A percentile compares a stretch with the other conserved stretches of the same genome.
phyloP scores from a whole-genome alignment of 1,284 basidiomycete species.

The Irpex sp. region DNA sequence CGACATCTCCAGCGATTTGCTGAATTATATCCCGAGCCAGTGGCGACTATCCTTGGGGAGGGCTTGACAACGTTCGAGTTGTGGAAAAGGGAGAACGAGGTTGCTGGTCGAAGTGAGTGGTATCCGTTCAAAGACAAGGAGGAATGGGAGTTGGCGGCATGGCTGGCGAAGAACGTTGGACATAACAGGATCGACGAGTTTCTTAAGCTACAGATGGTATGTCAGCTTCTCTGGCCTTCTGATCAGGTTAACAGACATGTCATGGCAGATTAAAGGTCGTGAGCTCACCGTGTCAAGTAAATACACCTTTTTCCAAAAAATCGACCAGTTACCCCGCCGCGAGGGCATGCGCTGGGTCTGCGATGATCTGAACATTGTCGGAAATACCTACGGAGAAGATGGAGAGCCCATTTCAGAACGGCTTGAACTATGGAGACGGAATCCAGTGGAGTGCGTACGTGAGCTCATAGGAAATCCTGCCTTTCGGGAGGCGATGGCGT shows the following conservation, averaged over 20 bases:
- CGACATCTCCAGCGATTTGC: not conserved
- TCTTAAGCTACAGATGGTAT: conserved; percentile 27
- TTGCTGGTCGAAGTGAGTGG: not conserved
- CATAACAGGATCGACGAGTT: conserved; percentile 28
- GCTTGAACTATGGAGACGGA: conserved; percentile 36
- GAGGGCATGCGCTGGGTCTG: conserved; percentile 8
- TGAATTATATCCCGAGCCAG: not conserved
- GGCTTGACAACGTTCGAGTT: conserved; percentile 2
- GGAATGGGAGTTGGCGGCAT: conserved; percentile 32
- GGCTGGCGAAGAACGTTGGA: conserved; percentile 26
- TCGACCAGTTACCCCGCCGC: conserved; percentile 30
- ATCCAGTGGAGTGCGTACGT: conserved; percentile 35
- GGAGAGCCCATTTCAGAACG: conserved; percentile 18
- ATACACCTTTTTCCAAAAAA: conserved; percentile 20
- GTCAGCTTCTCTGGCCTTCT: too few relatives aligned
- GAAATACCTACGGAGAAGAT: conserved; percentile 24
- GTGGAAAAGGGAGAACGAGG: conserved; percentile 10
- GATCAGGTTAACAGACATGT: too few relatives aligned
- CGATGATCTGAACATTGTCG: conserved; percentile 23
- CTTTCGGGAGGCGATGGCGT: conserved; percentile 30
- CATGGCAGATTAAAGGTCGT: conserved; percentile 19
- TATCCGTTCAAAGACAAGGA: conserved; percentile 16
- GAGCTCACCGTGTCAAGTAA: conserved; percentile 25
- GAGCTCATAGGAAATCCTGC: conserved; percentile 37
- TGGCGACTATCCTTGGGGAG: not conserved